Percentiles rank a stretch among this genome's conserved stretches.
Evolutionary conservation across 1,284 basidiomycete genomes (phyloP).

Genomic region (Tylopilus sp.): DNA sequence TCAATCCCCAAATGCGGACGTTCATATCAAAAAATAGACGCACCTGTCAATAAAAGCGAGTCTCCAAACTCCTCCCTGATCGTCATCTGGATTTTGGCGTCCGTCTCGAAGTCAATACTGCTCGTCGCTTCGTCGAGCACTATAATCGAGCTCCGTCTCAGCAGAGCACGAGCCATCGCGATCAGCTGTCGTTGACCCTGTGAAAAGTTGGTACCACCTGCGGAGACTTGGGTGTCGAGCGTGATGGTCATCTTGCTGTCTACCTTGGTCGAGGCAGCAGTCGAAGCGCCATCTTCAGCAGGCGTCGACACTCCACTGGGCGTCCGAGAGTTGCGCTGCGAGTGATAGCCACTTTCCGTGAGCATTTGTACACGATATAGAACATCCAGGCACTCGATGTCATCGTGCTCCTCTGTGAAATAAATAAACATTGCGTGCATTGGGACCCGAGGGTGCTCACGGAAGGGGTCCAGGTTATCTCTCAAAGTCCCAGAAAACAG

Average conservation of each 20-base stretch:
- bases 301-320: constrained; percentile 23
- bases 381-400: constrained; percentile 69
- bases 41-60: constrained; percentile 47
- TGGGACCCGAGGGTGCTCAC: constrained; percentile 28
- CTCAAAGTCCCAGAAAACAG: constrained; percentile 85
- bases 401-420: constrained; percentile 66
- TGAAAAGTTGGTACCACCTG: constrained; percentile 68
- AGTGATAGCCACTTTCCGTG: constrained; percentile 42
- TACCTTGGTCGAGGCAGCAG: constrained; percentile 20
- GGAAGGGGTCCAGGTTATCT: constrained; percentile 86
- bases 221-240: constrained; percentile 57
- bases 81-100: constrained; percentile 60
- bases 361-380: constrained; percentile 50
- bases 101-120: constrained; percentile 59
- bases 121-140: constrained; percentile 72
- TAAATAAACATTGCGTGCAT: not conserved
- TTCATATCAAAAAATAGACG: constrained; percentile 3
- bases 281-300: constrained; percentile 5
- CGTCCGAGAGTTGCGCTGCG: constrained; percentile 37
- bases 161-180: constrained; percentile 60
- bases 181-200: constrained; percentile 72
- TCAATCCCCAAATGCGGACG: not conserved
- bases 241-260: constrained; percentile 43
- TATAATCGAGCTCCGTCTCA: constrained; percentile 60
- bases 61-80: constrained; percentile 62